phyloP scores from a whole-genome alignment of 2,329 filamentous ascomycete species.

The Beauveria scarabaeidicola region DNA sequence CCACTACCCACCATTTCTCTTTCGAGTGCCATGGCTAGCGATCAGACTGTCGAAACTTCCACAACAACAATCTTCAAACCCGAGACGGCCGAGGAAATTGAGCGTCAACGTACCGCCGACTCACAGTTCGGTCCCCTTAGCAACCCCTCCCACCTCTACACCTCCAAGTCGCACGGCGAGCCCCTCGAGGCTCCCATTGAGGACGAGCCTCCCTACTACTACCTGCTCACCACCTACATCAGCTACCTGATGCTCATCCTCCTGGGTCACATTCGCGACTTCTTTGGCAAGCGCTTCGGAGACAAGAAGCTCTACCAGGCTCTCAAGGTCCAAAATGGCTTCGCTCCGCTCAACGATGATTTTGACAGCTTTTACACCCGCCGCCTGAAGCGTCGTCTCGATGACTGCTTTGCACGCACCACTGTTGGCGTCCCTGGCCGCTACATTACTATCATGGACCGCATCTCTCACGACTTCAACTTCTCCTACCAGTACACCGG shows the following conservation, averaged over 20 bases:
- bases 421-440: constrained; percentile 90
- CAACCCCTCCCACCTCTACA: constrained; percentile 75
- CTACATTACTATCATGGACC: constrained; percentile 87
- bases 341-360: constrained; percentile 91
- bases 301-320: constrained; percentile 74
- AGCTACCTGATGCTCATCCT: constrained; percentile 94
- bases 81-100: constrained; percentile 73
- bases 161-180: constrained; percentile 76
- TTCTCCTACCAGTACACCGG: constrained; percentile 81
- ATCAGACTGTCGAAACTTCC: constrained; percentile 62
- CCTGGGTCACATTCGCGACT: constrained; percentile 91
- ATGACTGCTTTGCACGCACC: constrained; percentile 91
- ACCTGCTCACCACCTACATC: constrained; percentile 94
- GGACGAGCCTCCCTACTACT: constrained; percentile 95
- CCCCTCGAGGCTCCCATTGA: constrained; percentile 76
- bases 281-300: constrained; percentile 93
- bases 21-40: constrained; percentile 72
- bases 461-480: constrained; percentile 86
- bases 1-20: constrained; percentile 86
- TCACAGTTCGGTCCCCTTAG: constrained; percentile 86
- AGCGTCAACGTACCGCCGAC: constrained; percentile 66
- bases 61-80: constrained; percentile 80
- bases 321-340: constrained; percentile 75
- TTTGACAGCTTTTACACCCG: constrained; percentile 98
- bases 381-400: constrained; percentile 84